These are phyloP conservation scores for Cyclotella baltica DNA, from an alignment of 108 stramenopile species.

Conservation along the genomic window DNA sequence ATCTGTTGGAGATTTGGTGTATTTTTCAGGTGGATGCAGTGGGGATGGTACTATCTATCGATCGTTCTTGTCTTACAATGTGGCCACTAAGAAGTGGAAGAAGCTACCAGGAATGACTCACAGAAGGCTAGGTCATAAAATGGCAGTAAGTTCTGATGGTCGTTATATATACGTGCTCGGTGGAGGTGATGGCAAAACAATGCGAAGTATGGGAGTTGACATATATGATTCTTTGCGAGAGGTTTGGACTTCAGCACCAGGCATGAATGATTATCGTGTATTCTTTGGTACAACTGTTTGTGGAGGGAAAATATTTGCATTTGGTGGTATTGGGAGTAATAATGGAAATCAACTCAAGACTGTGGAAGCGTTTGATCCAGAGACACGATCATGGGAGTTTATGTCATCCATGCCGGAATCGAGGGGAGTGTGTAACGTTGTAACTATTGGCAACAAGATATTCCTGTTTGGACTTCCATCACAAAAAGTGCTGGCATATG, in stretches of 20 bases:
- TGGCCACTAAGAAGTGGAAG: constrained; percentile 24
- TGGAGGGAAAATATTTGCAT: constrained; percentile 23
- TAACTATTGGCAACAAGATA: constrained; percentile 7
- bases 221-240: constrained; percentile 10
- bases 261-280: constrained; percentile 32
- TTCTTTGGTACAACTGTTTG: constrained; percentile 29
- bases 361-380: constrained; percentile 28
- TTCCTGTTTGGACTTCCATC: constrained; percentile 21
- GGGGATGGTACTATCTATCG: constrained; percentile 28
- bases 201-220: constrained; percentile 25
- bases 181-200: constrained; percentile 25
- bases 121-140: constrained; percentile 12
- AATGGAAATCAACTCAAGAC: constrained; percentile 25
- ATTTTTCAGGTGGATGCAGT: constrained; percentile 37
- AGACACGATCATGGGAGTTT: constrained; percentile 29
- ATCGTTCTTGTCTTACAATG: constrained; percentile 20
- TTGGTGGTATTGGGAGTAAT: constrained; percentile 27
- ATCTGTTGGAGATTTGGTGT: constrained; percentile 20
- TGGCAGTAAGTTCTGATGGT: constrained; percentile 19
- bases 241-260: constrained; percentile 18
- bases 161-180: constrained; percentile 21
- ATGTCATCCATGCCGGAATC: constrained; percentile 21
- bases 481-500: constrained; percentile 29
- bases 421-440: constrained; percentile 30
- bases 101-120: constrained; percentile 26